phyloP scores from a whole-genome alignment of 495 filamentous ascomycete genomes.

The Annulohypoxylon nitens region DNA sequence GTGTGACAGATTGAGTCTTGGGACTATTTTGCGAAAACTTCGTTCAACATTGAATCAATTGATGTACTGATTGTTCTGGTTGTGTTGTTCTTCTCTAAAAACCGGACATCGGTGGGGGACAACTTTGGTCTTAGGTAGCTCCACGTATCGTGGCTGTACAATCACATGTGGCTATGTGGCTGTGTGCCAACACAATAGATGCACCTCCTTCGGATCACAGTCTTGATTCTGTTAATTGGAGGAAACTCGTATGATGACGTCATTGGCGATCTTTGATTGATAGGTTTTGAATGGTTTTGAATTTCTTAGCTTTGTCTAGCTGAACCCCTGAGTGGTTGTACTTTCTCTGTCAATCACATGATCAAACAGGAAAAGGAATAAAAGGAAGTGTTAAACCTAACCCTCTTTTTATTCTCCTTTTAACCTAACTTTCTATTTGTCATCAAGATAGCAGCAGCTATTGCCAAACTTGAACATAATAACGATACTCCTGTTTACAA shows the following conservation, averaged over 20 bases:
- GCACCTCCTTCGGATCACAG: background rate
- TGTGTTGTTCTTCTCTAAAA: background rate
- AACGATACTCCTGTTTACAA: constrained; percentile 24
- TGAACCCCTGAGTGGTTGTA: background rate
- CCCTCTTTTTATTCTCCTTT: no score
- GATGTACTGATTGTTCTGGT: no score
- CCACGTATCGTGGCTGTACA: background rate
- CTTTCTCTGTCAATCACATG: no score
- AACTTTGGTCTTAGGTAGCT: background rate
- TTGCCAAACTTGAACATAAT: constrained; percentile 33
- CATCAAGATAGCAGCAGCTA: constrained; percentile 17
- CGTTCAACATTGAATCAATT: background rate
- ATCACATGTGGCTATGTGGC: background rate
- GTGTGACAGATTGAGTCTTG: no score
- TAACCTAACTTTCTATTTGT: constrained; percentile 21
- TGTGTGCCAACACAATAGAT: background rate
- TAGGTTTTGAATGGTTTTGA: no score
- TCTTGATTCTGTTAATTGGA: background rate
- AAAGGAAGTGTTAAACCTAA: no score
- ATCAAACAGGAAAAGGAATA: no score
- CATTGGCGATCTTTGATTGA: background rate
- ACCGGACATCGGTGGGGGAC: background rate
- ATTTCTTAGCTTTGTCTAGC: background rate
- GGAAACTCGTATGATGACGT: background rate
- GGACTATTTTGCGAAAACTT: background rate